Base-by-base conservation (phyloP, 768 basidiomycete species). In the Phanerochaete sordida region DNA sequence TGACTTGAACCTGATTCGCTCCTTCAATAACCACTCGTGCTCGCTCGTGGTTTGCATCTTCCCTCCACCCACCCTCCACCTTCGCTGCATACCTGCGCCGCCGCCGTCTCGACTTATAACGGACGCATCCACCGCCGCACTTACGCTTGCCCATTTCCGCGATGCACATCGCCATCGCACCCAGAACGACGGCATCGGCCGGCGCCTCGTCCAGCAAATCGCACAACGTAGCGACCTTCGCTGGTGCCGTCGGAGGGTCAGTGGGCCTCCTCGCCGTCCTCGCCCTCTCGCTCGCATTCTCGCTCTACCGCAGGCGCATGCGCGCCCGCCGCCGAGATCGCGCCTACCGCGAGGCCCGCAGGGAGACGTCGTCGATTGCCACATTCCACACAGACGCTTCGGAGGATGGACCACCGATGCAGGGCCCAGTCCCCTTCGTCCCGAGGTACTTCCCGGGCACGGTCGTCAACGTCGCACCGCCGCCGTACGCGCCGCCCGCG, bases 371-470 rank as follows among this genome's bases (percentile, higher is more conserved):
- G 26, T 64, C 60, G 26, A 68, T 69, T 49, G 61, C 63, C 44
- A 65, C 68, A 37, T 70, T 65, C 64, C 69, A 68, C 55, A 67
- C 69, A 21, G 67, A 70, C 63, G 66, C 62, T 37, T 69, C 69
- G 45, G 68, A 70, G 48, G 68, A 70, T 63, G 64, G 61, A 19
- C 69, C 66, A 43, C 64, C 66, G 33, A 79, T 81, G 77, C 65
- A 68, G 23, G 82, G 81, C 12, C 79, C 81, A 27, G 72, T 70
- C 9, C 75, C 79, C 2, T 85, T 85, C 69, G 69, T 82, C 21
- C 82, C 83, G 69, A 79, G 82, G 65, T 84, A 77, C 69, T 84
- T 84, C 79, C 84, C 82, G 27, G 81, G 79, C 9, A 79, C 81
- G 0, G 66, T 74, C 30, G 71, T 79, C 19, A 72, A 73, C 37